Percentiles rank a stretch among this genome's conserved stretches.
Evolutionary conservation across 225 moss, liverwort and hornwort species (phyloP).

Genomic region (Pseudisothecium myosuroides): DNA sequence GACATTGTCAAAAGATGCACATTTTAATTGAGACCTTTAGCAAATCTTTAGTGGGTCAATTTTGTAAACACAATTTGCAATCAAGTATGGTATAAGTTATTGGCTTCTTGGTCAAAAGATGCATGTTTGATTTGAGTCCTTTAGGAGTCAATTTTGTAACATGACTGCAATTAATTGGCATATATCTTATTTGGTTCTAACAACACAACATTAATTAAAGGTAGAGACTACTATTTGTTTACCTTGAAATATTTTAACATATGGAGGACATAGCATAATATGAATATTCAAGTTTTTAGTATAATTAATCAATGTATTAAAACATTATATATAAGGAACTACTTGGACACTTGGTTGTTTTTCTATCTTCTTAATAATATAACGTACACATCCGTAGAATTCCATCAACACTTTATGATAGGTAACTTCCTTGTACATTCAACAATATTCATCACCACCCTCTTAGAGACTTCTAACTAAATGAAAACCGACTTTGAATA

Average conservation of each 20-base stretch:
- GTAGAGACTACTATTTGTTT: neutral
- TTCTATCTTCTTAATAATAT: too few relatives aligned
- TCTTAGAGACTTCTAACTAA: neutral
- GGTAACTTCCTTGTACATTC: neutral
- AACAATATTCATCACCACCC: too few relatives aligned
- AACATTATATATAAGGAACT: accelerated
- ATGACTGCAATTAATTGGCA: neutral
- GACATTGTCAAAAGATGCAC: neutral
- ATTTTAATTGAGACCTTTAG: neutral
- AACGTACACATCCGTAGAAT: accelerated
- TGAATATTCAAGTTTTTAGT: too few relatives aligned
- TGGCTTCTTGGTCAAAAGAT: neutral
- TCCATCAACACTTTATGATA: neutral
- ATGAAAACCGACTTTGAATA: neutral
- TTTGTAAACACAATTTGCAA: neutral
- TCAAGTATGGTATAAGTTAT: neutral
- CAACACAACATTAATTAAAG: neutral
- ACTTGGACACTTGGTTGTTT: neutral
- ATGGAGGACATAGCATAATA: accelerated
- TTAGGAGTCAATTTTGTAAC: neutral
- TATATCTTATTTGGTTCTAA: neutral
- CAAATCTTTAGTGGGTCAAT: neutral
- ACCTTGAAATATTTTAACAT: neutral
- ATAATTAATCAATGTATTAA: too few relatives aligned
- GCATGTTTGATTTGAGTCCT: accelerated